Evolutionary conservation across 257 asterid species (phyloP).

Genomic region (Penstemon newberryi): DNA sequence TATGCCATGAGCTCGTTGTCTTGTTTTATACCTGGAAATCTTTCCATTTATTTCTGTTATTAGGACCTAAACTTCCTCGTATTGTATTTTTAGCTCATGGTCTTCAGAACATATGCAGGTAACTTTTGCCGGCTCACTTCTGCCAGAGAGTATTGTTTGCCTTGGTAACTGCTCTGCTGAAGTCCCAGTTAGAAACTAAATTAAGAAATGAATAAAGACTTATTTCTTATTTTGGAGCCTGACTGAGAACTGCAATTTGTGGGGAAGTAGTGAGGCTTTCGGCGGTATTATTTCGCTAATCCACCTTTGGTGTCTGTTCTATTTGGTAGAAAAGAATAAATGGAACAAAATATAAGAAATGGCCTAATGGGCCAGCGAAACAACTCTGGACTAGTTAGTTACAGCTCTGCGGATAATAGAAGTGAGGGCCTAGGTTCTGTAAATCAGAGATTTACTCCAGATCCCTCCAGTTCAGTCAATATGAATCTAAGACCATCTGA

Average conservation of each 20-base stretch:
- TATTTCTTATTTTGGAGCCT: slow-evolving; percentile 46
- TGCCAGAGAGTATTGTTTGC: slow-evolving; percentile 19
- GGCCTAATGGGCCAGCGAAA: slow-evolving; percentile 49
- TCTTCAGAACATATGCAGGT: slow-evolving; percentile 30
- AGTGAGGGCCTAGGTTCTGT: slow-evolving; percentile 56
- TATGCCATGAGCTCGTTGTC: slow-evolving; percentile 21
- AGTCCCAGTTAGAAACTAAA: slow-evolving; percentile 28
- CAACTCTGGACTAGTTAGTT: slow-evolving; percentile 54
- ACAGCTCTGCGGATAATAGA: slow-evolving; percentile 51
- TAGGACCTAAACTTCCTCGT: slow-evolving; percentile 9
- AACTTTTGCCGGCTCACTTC: slow-evolving; percentile 31
- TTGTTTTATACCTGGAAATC: slow-evolving; percentile 1
- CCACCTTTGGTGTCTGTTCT: slow-evolving; percentile 12
- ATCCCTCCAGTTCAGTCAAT: slow-evolving; percentile 59
- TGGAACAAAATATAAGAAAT: slow-evolving; percentile 61
- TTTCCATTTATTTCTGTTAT: slow-evolving; percentile 19
- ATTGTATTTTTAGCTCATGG: slow-evolving; percentile 1
- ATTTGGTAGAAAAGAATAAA: slow-evolving; percentile 26
- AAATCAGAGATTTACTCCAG: slow-evolving; percentile 56
- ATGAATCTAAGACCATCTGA: slow-evolving; percentile 59
- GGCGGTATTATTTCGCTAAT: slow-evolving; percentile 17
- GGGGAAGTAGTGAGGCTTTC: slow-evolving; percentile 20
- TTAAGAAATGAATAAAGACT: slow-evolving; percentile 31
- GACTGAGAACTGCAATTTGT: slow-evolving; percentile 36
- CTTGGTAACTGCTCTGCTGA: slow-evolving; percentile 22